Percentiles rank a stretch among this genome's conserved stretches.
phyloP scores from a whole-genome alignment of 345 rosid genomes.

The Syzygium oleosum region DNA sequence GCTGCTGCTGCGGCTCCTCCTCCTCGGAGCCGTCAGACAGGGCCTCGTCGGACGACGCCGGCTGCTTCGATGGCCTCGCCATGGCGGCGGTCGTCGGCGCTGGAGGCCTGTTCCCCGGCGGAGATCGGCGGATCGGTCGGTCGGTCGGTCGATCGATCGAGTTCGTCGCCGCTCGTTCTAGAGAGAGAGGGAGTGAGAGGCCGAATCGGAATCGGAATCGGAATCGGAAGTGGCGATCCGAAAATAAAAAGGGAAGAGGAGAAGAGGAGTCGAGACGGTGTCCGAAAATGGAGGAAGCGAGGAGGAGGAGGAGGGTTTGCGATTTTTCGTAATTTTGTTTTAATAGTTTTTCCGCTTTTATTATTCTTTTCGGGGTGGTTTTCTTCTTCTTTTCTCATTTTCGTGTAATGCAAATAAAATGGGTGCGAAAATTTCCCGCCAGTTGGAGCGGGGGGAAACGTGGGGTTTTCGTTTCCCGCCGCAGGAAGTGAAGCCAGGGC shows the following conservation, averaged over 20 bases:
- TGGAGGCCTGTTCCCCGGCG: background rate
- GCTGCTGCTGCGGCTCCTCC: conserved; percentile 29
- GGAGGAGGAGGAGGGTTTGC: background rate
- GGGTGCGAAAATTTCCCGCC: background rate
- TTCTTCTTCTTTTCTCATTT: background rate
- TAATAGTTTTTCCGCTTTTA: background rate
- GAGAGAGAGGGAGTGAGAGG: background rate
- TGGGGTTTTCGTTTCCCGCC: background rate
- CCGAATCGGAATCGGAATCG: no score
- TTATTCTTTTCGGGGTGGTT: rapidly evolving
- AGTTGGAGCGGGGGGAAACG: no score
- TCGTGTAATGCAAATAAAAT: rapidly evolving
- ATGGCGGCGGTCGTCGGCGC: background rate
- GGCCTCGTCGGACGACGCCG: conserved; percentile 59
- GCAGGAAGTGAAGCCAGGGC: background rate
- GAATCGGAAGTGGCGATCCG: background rate
- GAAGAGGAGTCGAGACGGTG: background rate
- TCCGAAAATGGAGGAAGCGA: background rate
- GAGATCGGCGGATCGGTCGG: background rate
- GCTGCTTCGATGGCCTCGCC: conserved; percentile 47
- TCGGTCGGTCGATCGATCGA: no score
- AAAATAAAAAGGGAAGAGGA: rapidly evolving
- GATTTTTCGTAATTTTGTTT: background rate
- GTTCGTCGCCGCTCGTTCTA: background rate
- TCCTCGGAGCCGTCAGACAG: conserved; percentile 42